These are phyloP conservation scores for Kazachstania bromeliacearum DNA, from an alignment of 805 yeast genomes.

Conservation along the genomic window DNA sequence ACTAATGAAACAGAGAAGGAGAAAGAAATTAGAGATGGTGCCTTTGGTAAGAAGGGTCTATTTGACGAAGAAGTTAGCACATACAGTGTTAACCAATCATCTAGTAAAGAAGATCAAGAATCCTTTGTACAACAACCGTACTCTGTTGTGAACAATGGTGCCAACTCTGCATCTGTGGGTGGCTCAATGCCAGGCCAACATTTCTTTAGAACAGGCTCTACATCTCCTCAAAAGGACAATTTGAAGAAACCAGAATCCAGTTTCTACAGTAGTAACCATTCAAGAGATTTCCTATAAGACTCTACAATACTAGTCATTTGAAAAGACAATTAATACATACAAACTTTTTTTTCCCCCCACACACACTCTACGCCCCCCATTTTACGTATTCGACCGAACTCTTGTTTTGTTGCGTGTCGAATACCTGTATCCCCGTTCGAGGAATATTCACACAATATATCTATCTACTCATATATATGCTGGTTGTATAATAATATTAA, in stretches of 20 bases:
- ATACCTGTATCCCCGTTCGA: too few species aligned
- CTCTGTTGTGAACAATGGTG: constrained; percentile 1
- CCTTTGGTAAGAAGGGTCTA: constrained; percentile 10
- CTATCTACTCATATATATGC: too few species aligned
- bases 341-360: too few species aligned
- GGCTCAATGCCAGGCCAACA: constrained; percentile 2
- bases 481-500: too few species aligned
- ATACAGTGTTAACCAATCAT: constrained; percentile 2
- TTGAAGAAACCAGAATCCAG: constrained; percentile 27
- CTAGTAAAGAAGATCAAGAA: neutral
- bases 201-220: constrained; percentile 1
- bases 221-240: constrained; percentile 4
- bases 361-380: too few species aligned
- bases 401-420: too few species aligned
- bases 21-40: constrained; percentile 17
- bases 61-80: constrained; percentile 8
- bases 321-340: too few species aligned
- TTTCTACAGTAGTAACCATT: constrained; percentile 18
- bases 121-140: constrained; percentile 3
- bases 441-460: too few species aligned
- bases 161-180: neutral
- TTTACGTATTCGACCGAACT: too few species aligned
- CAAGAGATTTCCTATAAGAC: constrained; percentile 9
- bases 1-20: constrained; percentile 29
- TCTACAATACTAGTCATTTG: too few species aligned